Conservation (phyloP, 2,329 filamentous ascomycete species). For the Aspergillus oerlinghausenensis region DNA sequence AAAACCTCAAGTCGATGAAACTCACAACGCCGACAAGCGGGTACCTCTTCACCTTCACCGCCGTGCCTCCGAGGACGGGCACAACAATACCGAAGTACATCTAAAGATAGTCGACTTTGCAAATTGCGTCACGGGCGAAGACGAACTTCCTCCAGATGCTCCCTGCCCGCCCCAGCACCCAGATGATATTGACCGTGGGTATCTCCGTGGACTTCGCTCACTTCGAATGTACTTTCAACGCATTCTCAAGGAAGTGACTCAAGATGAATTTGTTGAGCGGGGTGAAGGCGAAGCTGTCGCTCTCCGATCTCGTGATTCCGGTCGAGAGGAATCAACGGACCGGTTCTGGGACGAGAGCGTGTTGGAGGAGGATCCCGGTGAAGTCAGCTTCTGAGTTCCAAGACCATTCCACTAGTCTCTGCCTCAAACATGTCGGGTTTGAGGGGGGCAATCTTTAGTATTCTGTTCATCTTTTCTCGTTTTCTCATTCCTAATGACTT, state of each 20-base stretch:
- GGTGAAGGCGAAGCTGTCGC: conserved; percentile 41
- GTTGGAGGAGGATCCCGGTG: conserved; percentile 40
- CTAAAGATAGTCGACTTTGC: conserved; percentile 99
- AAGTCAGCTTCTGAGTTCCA: conserved; percentile 36
- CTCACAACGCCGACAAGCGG: conserved; percentile 21
- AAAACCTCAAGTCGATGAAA: conserved; percentile 17
- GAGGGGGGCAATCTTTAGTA: conserved; percentile 6
- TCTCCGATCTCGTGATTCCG: conserved; percentile 29
- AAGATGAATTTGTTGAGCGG: conserved; percentile 41
- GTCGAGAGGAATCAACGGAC: conserved; percentile 26
- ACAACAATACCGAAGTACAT: conserved; percentile 50
- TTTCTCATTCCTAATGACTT: conserved; percentile 4
- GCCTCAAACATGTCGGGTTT: not conserved
- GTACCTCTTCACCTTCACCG: conserved; percentile 33
- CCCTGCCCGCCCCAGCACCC: conserved; percentile 78
- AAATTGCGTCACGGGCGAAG: conserved; percentile 89
- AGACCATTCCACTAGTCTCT: not conserved
- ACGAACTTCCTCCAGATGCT: conserved; percentile 54
- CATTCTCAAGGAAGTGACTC: conserved; percentile 72
- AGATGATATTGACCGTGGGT: conserved; percentile 77
- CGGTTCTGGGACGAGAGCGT: conserved; percentile 40
- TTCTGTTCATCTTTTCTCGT: conserved; percentile 4
- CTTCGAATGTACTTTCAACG: conserved; percentile 78
- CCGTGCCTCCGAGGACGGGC: conserved; percentile 31
- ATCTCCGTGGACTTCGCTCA: conserved; percentile 76